Evolutionary conservation across 192 early-diverging fungal genomes (phyloP).

Genomic region (Piromyces finnis): DNA sequence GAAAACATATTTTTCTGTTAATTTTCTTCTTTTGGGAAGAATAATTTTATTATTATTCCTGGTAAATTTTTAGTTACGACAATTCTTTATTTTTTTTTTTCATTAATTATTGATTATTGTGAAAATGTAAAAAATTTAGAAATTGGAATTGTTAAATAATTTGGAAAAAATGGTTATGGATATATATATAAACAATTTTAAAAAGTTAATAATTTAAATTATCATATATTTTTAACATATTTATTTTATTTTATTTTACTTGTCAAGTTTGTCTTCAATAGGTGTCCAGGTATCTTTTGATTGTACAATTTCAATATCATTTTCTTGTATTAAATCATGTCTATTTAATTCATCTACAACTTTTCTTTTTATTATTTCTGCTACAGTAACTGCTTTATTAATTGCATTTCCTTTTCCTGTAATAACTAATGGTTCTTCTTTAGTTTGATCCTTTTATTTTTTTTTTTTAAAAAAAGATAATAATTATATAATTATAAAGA

Average conservation of each 20-base stretch:
- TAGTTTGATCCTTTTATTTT: background rate
- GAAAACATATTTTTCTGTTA: too few relatives aligned
- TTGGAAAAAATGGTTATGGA: too few relatives aligned
- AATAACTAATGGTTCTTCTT: slow-evolving; percentile 4
- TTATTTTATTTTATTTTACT: background rate
- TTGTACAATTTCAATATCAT: slow-evolving; percentile 6
- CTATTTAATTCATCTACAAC: slow-evolving; percentile 12
- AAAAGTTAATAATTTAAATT: too few relatives aligned
- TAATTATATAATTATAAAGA: too few relatives aligned
- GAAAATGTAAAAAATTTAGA: too few relatives aligned
- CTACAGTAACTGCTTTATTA: slow-evolving; percentile 42
- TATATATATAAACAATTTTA: too few relatives aligned
- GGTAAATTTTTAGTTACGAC: background rate
- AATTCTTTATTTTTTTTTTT: background rate
- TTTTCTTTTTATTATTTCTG: slow-evolving; percentile 43
- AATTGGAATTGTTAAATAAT: too few relatives aligned
- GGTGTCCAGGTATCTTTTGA: slow-evolving; percentile 16
- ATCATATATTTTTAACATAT: too few relatives aligned
- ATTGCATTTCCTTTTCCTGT: slow-evolving; percentile 25
- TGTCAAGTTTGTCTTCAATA: slow-evolving; percentile 10
- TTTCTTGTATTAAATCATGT: slow-evolving; percentile 9
- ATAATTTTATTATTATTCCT: background rate
- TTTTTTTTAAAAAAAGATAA: too few relatives aligned
- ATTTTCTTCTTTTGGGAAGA: background rate
- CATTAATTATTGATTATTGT: too few relatives aligned